These are phyloP conservation scores for Discostella stelligeroides DNA, from an alignment of 108 stramenopile species.

Conservation along the genomic window DNA sequence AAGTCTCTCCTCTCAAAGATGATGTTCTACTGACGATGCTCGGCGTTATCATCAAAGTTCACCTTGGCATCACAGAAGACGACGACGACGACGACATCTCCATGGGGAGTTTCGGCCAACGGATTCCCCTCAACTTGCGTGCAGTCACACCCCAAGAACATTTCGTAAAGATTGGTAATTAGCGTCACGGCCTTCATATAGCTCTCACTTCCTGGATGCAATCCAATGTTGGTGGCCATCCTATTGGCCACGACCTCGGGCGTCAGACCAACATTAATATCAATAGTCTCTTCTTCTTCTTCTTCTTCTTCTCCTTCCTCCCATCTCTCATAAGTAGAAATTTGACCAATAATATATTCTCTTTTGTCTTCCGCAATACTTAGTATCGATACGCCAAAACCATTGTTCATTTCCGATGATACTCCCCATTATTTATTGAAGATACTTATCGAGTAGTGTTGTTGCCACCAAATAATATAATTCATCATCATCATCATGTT, in stretches of 20 bases:
- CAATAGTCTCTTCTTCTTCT: no score
- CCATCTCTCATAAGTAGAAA: no score
- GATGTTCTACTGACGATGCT: constrained; percentile 71
- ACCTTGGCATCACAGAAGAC: constrained; percentile 90
- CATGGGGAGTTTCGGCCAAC: constrained; percentile 78
- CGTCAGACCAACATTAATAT: constrained; percentile 65
- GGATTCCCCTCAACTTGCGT: constrained; percentile 90
- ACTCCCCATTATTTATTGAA: no score
- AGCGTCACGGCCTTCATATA: constrained; percentile 49
- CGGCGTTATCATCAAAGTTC: constrained; percentile 91
- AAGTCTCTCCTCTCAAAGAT: constrained; percentile 71
- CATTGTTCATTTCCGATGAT: no score
- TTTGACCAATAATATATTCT: no score
- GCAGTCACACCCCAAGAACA: constrained; percentile 78
- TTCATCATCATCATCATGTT: no score
- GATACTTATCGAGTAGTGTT: no score
- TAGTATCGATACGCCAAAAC: no score
- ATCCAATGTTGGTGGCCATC: constrained; percentile 55
- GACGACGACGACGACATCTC: constrained; percentile 77
- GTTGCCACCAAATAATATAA: no score
- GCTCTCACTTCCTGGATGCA: constrained; percentile 29
- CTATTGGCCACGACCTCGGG: constrained; percentile 51
- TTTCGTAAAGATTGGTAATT: constrained; percentile 73
- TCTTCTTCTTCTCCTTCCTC: no score
- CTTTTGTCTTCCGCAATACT: no score